Evolutionary conservation across 2,329 filamentous ascomycete species (phyloP).

Genomic region (Ceratocystis ficicola): DNA sequence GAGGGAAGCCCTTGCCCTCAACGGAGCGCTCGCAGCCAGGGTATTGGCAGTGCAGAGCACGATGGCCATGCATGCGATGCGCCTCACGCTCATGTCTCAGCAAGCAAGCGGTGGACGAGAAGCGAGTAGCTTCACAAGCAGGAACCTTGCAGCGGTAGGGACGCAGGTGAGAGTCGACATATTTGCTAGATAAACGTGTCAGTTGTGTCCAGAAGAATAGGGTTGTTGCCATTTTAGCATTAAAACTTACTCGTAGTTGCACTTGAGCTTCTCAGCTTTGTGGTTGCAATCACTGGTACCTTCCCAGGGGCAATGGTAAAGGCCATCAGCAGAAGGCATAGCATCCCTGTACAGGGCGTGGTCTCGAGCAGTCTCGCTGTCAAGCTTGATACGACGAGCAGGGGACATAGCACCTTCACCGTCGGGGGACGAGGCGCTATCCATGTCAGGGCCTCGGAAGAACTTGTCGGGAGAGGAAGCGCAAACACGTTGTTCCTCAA

Average conservation of each 20-base stretch:
- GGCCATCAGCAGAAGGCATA: conserved; percentile 54
- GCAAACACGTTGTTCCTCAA: conserved; percentile 21
- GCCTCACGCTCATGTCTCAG: conserved; percentile 92
- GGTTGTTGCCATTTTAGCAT: too few relatives aligned
- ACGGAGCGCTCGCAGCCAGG: conserved; percentile 74
- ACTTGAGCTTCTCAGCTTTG: conserved; percentile 91
- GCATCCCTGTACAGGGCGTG: conserved; percentile 61
- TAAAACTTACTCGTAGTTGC: conserved; percentile 84
- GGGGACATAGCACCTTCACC: conserved; percentile 31
- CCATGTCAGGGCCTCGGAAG: conserved; percentile 28
- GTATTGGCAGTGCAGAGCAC: conserved; percentile 82
- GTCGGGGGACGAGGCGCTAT: conserved; percentile 24
- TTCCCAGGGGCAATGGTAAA: conserved; percentile 88
- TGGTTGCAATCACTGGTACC: conserved; percentile 63
- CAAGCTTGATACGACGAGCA: conserved; percentile 38
- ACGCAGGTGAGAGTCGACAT: conserved; percentile 91
- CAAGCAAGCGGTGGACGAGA: conserved; percentile 89
- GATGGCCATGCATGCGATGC: conserved; percentile 89
- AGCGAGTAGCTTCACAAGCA: conserved; percentile 71
- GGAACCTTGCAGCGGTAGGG: conserved; percentile 87
- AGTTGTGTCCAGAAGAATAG: background rate
- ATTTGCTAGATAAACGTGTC: conserved; percentile 54
- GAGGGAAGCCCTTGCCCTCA: conserved; percentile 77
- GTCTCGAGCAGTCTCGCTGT: conserved; percentile 48
- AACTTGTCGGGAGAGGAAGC: conserved; percentile 34